Percentiles rank a stretch among this genome's conserved stretches.
phyloP scores from a whole-genome alignment of 202 grass and related monocot species.

The Alloteropsis angusta region DNA sequence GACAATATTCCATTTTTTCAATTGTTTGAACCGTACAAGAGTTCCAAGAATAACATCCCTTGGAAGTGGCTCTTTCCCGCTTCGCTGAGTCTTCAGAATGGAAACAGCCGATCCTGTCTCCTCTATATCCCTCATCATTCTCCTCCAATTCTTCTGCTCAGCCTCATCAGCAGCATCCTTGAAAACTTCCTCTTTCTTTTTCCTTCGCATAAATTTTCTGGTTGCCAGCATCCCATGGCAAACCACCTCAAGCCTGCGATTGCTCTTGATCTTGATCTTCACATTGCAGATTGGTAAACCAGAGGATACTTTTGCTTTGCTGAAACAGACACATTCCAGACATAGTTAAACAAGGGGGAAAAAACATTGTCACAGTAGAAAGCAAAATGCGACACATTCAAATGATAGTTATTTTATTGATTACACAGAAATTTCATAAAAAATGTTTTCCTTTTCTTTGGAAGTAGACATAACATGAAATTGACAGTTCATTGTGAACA shows the following conservation, averaged over 20 bases:
- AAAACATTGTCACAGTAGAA: not conserved
- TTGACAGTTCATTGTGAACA: not conserved
- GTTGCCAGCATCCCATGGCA: conserved; percentile 67
- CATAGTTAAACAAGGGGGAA: not conserved
- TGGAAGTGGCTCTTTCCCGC: conserved; percentile 37
- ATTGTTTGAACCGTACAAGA: conserved; percentile 81
- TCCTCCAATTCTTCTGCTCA: conserved; percentile 75
- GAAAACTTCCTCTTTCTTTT: conserved; percentile 59
- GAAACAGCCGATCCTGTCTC: conserved; percentile 54
- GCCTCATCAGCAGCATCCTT: conserved; percentile 61
- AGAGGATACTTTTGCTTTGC: conserved; percentile 45
- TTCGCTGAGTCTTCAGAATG: conserved; percentile 55
- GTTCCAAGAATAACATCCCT: conserved; percentile 75
- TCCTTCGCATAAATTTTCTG: conserved; percentile 82
- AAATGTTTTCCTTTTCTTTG: not conserved
- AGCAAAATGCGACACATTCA: not conserved
- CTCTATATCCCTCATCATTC: conserved; percentile 85
- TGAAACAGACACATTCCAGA: conserved; percentile 27
- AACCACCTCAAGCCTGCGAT: conserved; percentile 39
- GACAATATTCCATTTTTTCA: conserved; percentile 89
- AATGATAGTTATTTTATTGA: not conserved
- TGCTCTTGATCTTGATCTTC: conserved; percentile 42
- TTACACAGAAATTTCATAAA: not conserved
- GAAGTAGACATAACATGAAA: not conserved
- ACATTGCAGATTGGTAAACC: conserved; percentile 36